Evolutionary conservation across 2,329 filamentous ascomycete genomes (phyloP).

Genomic region (Plenodomus biglobosus): DNA sequence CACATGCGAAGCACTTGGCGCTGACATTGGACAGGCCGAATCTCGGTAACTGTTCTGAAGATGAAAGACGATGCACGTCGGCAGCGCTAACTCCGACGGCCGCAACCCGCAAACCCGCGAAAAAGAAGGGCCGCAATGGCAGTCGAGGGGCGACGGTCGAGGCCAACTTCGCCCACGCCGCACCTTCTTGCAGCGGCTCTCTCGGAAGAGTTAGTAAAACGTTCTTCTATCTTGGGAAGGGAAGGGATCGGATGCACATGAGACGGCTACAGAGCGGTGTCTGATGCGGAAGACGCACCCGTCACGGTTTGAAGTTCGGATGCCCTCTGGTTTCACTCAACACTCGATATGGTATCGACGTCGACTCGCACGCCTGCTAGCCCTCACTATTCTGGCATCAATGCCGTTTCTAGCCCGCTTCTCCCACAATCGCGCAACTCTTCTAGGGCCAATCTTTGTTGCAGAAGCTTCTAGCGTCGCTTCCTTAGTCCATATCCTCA

Average conservation of each 20-base stretch:
- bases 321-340: conserved; percentile 17
- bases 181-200: conserved; percentile 13
- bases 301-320: too few relatives aligned
- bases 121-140: conserved; percentile 19
- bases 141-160: conserved; percentile 10
- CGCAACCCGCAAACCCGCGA: conserved; percentile 26
- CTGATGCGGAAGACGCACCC: conserved; percentile 16
- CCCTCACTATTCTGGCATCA: conserved; percentile 5
- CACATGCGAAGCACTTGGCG: conserved; percentile 19
- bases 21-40: conserved; percentile 20
- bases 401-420: conserved; percentile 6
- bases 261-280: conserved; percentile 22
- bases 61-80: conserved; percentile 17
- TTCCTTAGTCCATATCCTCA: not conserved
- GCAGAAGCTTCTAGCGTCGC: conserved; percentile 2
- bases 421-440: conserved; percentile 1
- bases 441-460: conserved; percentile 7
- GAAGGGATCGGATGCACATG: conserved; percentile 19
- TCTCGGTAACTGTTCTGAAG: conserved; percentile 17
- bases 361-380: not conserved
- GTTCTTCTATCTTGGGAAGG: not conserved
- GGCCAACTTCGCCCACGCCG: conserved; percentile 13
- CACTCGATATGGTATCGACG: not conserved
- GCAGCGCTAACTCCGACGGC: conserved; percentile 23
- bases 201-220: conserved; percentile 16